A percentile compares a stretch with the other conserved stretches of the same genome.
Conservation (phyloP, 306 rosid genomes). For the Prunus salicina region DNA sequence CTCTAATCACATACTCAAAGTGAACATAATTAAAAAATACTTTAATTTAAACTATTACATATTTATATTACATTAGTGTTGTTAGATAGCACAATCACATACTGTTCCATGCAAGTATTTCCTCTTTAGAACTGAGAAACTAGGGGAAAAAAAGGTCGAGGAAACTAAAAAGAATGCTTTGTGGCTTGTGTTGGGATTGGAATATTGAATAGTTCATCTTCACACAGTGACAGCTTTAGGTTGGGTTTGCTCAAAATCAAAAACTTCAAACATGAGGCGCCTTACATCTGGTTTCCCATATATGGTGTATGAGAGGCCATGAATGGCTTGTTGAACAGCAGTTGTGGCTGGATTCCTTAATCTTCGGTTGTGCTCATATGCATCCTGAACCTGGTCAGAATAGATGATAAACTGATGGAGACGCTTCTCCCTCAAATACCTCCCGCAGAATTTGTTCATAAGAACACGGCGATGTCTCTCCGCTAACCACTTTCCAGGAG, state of each 20-base stretch:
- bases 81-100: conserved; percentile 1
- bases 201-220: not conserved
- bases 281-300: conserved; percentile 95
- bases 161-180: conserved; percentile 11
- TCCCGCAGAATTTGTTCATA: conserved; percentile 87
- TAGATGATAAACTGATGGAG: conserved; percentile 63
- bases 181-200: conserved; percentile 1
- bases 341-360: conserved; percentile 79
- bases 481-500: conserved; percentile 89
- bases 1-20: not conserved
- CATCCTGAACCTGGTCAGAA: conserved; percentile 57
- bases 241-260: conserved; percentile 88
- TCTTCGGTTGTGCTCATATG: conserved; percentile 70
- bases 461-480: conserved; percentile 80
- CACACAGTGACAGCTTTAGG: conserved; percentile 62
- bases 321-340: conserved; percentile 88
- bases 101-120: not conserved
- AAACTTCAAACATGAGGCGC: conserved; percentile 89
- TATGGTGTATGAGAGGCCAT: conserved; percentile 81
- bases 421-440: conserved; percentile 75
- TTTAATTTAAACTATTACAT: not conserved
- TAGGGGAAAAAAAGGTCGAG: not conserved
- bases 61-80: not conserved
- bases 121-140: not conserved
- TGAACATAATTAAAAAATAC: conserved; percentile 2